Evolutionary conservation across 441 rosid genomes (phyloP).

Genomic region (Biscutella laevigata): DNA sequence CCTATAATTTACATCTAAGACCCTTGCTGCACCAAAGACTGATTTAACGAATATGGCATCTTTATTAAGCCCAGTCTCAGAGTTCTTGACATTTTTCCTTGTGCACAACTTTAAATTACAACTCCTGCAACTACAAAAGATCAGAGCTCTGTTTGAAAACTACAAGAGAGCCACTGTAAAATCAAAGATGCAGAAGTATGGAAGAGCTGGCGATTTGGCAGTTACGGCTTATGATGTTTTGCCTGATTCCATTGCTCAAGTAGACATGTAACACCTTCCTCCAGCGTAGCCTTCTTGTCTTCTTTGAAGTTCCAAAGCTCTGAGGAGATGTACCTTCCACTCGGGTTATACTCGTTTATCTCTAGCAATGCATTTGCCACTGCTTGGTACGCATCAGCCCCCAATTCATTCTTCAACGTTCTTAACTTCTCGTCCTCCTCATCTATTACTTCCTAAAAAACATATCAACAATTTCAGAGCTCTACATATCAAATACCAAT

Average conservation of each 20-base stretch:
- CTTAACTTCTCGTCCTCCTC: conserved; percentile 58
- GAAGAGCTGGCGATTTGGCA: conserved; percentile 1
- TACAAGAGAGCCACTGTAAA: not conserved
- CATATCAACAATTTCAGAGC: conserved; percentile 5
- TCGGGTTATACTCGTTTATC: conserved; percentile 80
- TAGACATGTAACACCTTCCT: conserved; percentile 50
- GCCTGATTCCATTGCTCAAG: conserved; percentile 41
- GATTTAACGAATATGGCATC: not conserved
- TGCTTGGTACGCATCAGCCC: conserved; percentile 46
- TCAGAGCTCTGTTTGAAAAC: not conserved
- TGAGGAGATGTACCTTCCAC: conserved; percentile 70
- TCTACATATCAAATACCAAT: conserved; percentile 9
- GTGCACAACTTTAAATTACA: not conserved
- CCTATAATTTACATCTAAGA: conserved; percentile 5
- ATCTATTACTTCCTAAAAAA: conserved; percentile 56
- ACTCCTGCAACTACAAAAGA: conserved; percentile 5
- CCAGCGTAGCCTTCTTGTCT: conserved; percentile 50
- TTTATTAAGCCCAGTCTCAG: not conserved
- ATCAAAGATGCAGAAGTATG: not conserved
- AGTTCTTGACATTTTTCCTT: not conserved
- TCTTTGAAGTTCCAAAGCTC: conserved; percentile 74
- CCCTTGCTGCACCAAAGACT: not conserved
- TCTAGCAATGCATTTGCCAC: conserved; percentile 57
- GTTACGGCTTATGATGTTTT: conserved; percentile 28
- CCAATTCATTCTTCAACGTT: conserved; percentile 48